Evolutionary conservation across 78 protist genomes (phyloP), one percentile per base, ranked within the genome.

Genomic region (Cyanophora paradoxa): DNA sequence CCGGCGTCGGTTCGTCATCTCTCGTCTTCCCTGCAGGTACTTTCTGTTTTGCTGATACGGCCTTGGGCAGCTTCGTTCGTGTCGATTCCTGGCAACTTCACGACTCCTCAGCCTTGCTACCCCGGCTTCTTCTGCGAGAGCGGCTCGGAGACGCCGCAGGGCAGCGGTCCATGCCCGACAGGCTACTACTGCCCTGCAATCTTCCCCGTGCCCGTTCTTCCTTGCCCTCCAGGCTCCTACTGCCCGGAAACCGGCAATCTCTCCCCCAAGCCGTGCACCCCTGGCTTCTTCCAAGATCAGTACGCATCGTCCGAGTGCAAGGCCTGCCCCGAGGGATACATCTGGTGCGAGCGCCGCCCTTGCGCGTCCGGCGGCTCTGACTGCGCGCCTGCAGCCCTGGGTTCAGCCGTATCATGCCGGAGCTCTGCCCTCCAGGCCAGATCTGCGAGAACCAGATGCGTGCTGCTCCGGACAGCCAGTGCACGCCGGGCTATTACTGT

Each of bases 141-240:
- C 16, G 72, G 72, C 22, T 65, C 72, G 6, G 72, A 65, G 31
- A 41, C 72, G 7, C 72, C 72, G 26, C 72, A 65, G 37, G 72
- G 72, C 11, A 48, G 41, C 37, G 72, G 72, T 13, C 72, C 72
- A n/a, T 65, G 72, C 22, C 72, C 72, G 8, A 40, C 72, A n/a
- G 72, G 72, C 2, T 65, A 40, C 72, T 28, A 65, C 34, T 65
- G 72, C 56, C 72, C 72, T 37, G 56, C 37, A 17, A 40, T 40
- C 56, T 65, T 54, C 20, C 72, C 72, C 1, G 72, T 48, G 0
- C 37, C 41, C 41, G 19, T 41, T 13, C 37, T 40, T 28, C 34
- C 57, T 2, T 65, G 72, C 72, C 72, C 72, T 1, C 57, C 72
- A 19, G 54, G 57, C 5, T 40, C 72, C 19, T 65, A 40, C 56